Percentiles rank a stretch among this genome's conserved stretches.
phyloP scores from a whole-genome alignment of 2,329 filamentous ascomycete species.

The Hypoxylon sp. region DNA sequence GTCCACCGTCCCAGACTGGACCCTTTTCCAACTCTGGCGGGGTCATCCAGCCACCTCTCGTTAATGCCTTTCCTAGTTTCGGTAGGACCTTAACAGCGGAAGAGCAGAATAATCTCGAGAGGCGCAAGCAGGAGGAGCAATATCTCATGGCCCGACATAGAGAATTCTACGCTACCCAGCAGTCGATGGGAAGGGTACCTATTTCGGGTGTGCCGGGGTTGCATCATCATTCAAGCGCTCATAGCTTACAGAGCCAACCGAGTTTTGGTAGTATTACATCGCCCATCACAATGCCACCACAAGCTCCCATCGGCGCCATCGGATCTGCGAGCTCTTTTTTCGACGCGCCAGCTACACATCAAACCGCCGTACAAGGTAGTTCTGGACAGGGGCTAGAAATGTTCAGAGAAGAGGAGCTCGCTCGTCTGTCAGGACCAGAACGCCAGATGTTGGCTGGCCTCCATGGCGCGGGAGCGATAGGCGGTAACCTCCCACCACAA shows the following conservation, averaged over 20 bases:
- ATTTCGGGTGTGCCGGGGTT: conserved; percentile 72
- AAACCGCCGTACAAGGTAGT: conserved; percentile 58
- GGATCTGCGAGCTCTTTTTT: conserved; percentile 78
- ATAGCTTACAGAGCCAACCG: conserved; percentile 96
- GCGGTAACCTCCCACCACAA: conserved; percentile 57
- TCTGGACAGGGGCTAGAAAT: conserved; percentile 65
- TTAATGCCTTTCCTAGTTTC: conserved; percentile 94
- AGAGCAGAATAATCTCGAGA: conserved; percentile 96
- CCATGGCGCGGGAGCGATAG: conserved; percentile 53
- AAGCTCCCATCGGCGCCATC: conserved; percentile 70
- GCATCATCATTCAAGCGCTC: conserved; percentile 94
- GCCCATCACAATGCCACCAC: conserved; percentile 74
- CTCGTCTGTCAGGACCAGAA: conserved; percentile 71
- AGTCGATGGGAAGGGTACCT: conserved; percentile 81
- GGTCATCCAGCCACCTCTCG: conserved; percentile 87
- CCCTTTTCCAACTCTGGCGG: conserved; percentile 67
- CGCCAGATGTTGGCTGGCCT: conserved; percentile 66
- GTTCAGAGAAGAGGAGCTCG: conserved; percentile 81
- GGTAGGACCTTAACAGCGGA: conserved; percentile 96
- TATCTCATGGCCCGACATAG: conserved; percentile 97
- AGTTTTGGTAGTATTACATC: conserved; percentile 96
- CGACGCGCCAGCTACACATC: conserved; percentile 67
- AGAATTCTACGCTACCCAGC: conserved; percentile 90
- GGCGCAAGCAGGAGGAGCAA: conserved; percentile 97
- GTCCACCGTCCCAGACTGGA: conserved; percentile 71